These are phyloP conservation scores for Aspergillus cejpii DNA, from an alignment of 2,329 filamentous ascomycete genomes.

Conservation along the genomic window DNA sequence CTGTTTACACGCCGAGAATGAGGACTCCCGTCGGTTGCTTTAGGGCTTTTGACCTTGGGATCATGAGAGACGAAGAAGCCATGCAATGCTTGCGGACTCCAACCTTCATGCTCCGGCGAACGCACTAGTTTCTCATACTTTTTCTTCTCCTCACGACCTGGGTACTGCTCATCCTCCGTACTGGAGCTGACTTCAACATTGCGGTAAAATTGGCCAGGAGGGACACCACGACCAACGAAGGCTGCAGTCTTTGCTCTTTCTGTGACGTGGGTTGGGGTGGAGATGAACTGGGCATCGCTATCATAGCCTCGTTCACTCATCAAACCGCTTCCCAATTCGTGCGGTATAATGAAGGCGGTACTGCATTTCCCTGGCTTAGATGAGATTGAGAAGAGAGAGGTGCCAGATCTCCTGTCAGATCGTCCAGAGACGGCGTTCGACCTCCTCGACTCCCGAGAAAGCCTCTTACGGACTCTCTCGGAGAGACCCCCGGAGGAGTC, in stretches of 20 bases:
- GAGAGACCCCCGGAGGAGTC: slow-evolving; percentile 23
- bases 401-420: slow-evolving; percentile 12
- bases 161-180: slow-evolving; percentile 2
- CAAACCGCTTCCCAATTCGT: slow-evolving; percentile 29
- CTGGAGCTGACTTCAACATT: slow-evolving; percentile 2
- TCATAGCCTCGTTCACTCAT: slow-evolving; percentile 38
- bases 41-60: slow-evolving; percentile 5
- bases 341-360: slow-evolving; percentile 7
- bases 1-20: background rate
- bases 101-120: slow-evolving; percentile 8
- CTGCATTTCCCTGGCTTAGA: slow-evolving; percentile 12
- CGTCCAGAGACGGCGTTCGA: slow-evolving; percentile 10
- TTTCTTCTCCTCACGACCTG: slow-evolving; percentile 1
- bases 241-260: slow-evolving; percentile 6
- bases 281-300: slow-evolving; percentile 38
- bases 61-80: slow-evolving; percentile 3
- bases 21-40: slow-evolving; percentile 7
- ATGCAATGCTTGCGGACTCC: slow-evolving; percentile 4
- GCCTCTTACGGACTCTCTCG: slow-evolving; percentile 26
- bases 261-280: slow-evolving; percentile 25
- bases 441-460: slow-evolving; percentile 29
- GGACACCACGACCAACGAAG: slow-evolving; percentile 8
- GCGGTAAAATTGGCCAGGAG: slow-evolving; percentile 5
- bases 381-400: slow-evolving; percentile 17
- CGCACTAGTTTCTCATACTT: slow-evolving; percentile 4